Evolutionary conservation across 257 asterid genomes (phyloP).

Genomic region (Solanum appendiculatum): DNA sequence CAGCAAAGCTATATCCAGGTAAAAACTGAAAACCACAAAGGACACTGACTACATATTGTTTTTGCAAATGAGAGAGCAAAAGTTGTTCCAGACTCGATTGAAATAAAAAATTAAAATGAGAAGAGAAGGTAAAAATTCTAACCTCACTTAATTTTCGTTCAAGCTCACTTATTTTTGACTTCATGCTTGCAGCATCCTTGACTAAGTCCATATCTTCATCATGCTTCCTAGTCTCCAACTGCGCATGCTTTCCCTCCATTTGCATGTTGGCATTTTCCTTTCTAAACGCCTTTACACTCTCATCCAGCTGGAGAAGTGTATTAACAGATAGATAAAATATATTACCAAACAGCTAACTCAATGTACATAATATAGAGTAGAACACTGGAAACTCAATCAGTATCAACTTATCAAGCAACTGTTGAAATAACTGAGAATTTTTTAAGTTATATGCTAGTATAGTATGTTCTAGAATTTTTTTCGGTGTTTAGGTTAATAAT

Average conservation of each 20-base stretch:
- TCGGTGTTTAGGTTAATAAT: neutral
- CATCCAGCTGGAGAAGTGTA: conserved; percentile 12
- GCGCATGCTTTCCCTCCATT: neutral
- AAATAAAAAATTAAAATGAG: neutral
- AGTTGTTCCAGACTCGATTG: neutral
- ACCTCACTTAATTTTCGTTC: conserved; percentile 34
- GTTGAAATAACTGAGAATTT: neutral
- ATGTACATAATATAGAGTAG: neutral
- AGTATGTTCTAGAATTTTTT: neutral
- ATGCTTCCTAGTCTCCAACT: conserved; percentile 3
- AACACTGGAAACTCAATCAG: neutral
- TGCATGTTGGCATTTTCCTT: conserved; percentile 3
- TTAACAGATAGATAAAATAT: neutral
- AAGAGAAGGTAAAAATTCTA: neutral
- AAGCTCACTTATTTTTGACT: conserved; percentile 16
- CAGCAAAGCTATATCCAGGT: neutral
- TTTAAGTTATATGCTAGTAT: neutral
- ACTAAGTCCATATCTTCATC: conserved; percentile 8
- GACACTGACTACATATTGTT: neutral
- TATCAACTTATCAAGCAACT: neutral
- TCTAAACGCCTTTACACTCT: conserved; percentile 5
- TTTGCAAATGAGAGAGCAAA: neutral
- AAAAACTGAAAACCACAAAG: neutral
- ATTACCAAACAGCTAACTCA: neutral
- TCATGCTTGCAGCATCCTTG: conserved; percentile 19